Conservation (phyloP, 805 yeast species). For the Yamadazyma philogaea region DNA sequence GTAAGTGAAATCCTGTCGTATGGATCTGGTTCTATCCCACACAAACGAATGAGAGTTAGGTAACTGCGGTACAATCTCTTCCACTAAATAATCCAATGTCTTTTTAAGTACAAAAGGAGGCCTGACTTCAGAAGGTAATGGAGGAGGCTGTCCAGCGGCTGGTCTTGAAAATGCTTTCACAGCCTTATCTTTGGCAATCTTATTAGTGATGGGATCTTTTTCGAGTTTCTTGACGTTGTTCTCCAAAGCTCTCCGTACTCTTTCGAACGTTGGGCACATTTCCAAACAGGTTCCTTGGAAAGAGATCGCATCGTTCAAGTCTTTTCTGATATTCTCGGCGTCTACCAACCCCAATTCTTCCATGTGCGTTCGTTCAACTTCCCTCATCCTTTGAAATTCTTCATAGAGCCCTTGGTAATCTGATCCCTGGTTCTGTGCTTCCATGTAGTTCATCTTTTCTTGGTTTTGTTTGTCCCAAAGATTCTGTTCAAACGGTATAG, state of each 20-base stretch:
- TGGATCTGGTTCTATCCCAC: slow-evolving; percentile 97
- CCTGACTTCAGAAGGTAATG: slow-evolving; percentile 94
- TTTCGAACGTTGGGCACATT: slow-evolving; percentile 94
- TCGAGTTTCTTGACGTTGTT: slow-evolving; percentile 82
- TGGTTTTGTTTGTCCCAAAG: slow-evolving; percentile 82
- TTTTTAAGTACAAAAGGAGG: slow-evolving; percentile 74
- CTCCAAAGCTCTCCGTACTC: slow-evolving; percentile 82
- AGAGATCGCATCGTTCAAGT: slow-evolving; percentile 80
- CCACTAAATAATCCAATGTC: slow-evolving; percentile 71
- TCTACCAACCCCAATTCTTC: slow-evolving; percentile 81
- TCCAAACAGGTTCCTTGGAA: slow-evolving; percentile 87
- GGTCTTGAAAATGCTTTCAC: slow-evolving; percentile 94
- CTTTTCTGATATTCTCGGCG: slow-evolving; percentile 76
- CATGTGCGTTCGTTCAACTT: slow-evolving; percentile 72
- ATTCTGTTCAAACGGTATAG: slow-evolving; percentile 35
- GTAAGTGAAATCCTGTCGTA: slow-evolving; percentile 94
- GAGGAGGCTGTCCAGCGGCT: slow-evolving; percentile 98
- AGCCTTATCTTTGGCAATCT: slow-evolving; percentile 59
- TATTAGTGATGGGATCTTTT: slow-evolving; percentile 52
- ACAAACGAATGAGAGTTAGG: slow-evolving; percentile 87
- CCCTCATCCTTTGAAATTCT: slow-evolving; percentile 69
- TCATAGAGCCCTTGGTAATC: slow-evolving; percentile 76
- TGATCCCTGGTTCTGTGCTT: slow-evolving; percentile 36
- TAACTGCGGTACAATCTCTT: slow-evolving; percentile 56
- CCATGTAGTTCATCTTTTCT: slow-evolving; percentile 51